Conservation (phyloP, 2,329 filamentous ascomycete species). For the Parastagonospora nodorum region DNA sequence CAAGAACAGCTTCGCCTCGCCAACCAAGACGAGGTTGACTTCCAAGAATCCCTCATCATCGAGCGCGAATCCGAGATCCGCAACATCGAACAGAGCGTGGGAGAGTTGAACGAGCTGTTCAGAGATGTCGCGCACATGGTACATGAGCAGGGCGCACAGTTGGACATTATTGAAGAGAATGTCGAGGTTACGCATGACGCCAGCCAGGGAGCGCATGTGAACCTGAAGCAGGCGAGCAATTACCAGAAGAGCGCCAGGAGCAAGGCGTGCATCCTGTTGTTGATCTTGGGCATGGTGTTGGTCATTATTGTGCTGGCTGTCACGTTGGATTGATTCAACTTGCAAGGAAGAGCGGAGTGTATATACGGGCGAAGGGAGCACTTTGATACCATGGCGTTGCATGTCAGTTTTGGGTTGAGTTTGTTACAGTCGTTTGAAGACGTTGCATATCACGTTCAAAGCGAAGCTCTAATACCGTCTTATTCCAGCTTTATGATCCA, state of each 20-base stretch:
- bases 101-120: slow-evolving; percentile 95
- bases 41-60: slow-evolving; percentile 92
- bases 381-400: neutral
- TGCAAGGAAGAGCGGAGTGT: too few species aligned
- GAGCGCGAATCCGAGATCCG: slow-evolving; percentile 97
- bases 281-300: slow-evolving; percentile 87
- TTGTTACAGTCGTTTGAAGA: too few species aligned
- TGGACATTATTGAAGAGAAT: slow-evolving; percentile 87
- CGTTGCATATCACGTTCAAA: too few species aligned
- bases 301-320: slow-evolving; percentile 89
- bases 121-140: slow-evolving; percentile 98
- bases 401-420: too few species aligned
- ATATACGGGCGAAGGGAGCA: too few species aligned
- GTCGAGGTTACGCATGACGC: slow-evolving; percentile 82
- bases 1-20: slow-evolving; percentile 78
- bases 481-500: too few species aligned
- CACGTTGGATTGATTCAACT: slow-evolving; percentile 61
- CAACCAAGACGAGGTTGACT: slow-evolving; percentile 93
- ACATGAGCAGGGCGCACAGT: slow-evolving; percentile 84
- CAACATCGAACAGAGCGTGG: slow-evolving; percentile 95
- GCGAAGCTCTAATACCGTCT: too few species aligned
- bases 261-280: slow-evolving; percentile 88
- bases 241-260: slow-evolving; percentile 96
- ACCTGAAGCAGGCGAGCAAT: slow-evolving; percentile 81
- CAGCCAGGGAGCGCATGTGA: slow-evolving; percentile 81